phyloP scores from a whole-genome alignment of 371 early-diverging fungal species.

The Mortierella sp. region DNA sequence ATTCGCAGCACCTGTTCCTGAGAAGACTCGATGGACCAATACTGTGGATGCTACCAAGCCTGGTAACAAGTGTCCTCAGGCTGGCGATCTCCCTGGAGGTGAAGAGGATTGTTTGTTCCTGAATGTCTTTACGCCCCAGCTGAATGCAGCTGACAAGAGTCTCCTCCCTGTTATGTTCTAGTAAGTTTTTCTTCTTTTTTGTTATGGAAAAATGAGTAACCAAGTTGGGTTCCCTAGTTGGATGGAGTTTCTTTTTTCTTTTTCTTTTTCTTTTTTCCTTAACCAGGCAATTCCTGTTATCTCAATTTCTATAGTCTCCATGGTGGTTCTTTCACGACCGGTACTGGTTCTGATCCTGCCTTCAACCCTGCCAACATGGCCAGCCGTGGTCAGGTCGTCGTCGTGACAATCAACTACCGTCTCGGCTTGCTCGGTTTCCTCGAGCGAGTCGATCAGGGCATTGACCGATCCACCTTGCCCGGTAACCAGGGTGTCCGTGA shows the following conservation, averaged over 20 bases:
- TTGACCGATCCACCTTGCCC: slow-evolving; percentile 38
- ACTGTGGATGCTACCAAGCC: slow-evolving; percentile 38
- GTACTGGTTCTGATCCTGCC: slow-evolving; percentile 50
- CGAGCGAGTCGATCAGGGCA: slow-evolving; percentile 52
- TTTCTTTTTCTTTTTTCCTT: background rate
- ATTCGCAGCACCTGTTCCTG: slow-evolving; percentile 47
- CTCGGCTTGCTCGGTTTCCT: slow-evolving; percentile 61
- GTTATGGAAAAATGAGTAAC: background rate
- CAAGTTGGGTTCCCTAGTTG: background rate
- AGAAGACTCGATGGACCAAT: slow-evolving; percentile 34
- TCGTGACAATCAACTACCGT: slow-evolving; percentile 61
- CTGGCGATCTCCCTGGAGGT: slow-evolving; percentile 41
- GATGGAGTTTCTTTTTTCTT: background rate
- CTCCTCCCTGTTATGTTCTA: slow-evolving; percentile 56
- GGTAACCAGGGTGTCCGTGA: slow-evolving; percentile 51
- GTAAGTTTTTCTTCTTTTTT: slow-evolving; percentile 23
- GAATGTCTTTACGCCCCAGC: slow-evolving; percentile 56
- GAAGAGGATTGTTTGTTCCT: slow-evolving; percentile 60
- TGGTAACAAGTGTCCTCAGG: slow-evolving; percentile 51
- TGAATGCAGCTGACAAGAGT: slow-evolving; percentile 42
- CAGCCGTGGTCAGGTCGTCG: slow-evolving; percentile 44
- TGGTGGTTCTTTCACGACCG: slow-evolving; percentile 52
- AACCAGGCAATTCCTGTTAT: no score
- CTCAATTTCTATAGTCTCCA: slow-evolving; percentile 29
- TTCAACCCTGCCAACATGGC: slow-evolving; percentile 52